These are phyloP conservation scores for Metarhizium anisopliae DNA, from an alignment of 2,329 filamentous ascomycete genomes.

Conservation along the genomic window DNA sequence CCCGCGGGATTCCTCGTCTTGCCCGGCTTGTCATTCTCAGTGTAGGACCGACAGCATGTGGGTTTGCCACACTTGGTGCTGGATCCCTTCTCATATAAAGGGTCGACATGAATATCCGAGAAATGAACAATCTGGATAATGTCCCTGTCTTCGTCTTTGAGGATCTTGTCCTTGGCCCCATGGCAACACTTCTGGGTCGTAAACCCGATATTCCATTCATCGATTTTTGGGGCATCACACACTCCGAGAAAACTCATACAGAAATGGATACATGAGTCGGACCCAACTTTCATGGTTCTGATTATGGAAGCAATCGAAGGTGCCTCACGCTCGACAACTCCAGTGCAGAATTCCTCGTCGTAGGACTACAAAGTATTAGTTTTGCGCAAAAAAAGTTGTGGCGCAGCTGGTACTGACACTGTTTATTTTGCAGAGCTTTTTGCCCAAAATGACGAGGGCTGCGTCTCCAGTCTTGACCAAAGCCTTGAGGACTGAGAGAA, in stretches of 20 bases:
- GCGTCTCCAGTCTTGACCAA: conserved; percentile 31
- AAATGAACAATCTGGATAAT: conserved; percentile 47
- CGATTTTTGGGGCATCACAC: conserved; percentile 36
- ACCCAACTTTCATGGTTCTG: conserved; percentile 34
- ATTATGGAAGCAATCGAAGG: conserved; percentile 41
- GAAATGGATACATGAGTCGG: conserved; percentile 40
- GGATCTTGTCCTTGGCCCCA: conserved; percentile 14
- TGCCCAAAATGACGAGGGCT: conserved; percentile 22
- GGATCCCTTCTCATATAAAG: conserved; percentile 41
- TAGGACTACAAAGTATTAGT: conserved; percentile 23
- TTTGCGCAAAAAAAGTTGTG: background rate
- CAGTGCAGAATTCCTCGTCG: conserved; percentile 45
- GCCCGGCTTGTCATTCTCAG: conserved; percentile 32
- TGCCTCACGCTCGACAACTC: conserved; percentile 39
- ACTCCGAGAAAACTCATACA: conserved; percentile 43
- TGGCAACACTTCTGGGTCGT: conserved; percentile 27
- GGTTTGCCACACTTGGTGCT: conserved; percentile 47
- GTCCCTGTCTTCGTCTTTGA: conserved; percentile 34
- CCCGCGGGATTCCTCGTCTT: conserved; percentile 37
- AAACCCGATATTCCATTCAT: conserved; percentile 32
- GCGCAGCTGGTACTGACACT: conserved; percentile 10
- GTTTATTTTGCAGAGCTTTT: conserved; percentile 18
- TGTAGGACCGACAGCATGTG: conserved; percentile 48
- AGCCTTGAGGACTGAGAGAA: conserved; percentile 25
- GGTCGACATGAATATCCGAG: conserved; percentile 50